These are phyloP conservation scores for Baorangia bicolor DNA, from an alignment of 768 basidiomycete species.

Conservation along the genomic window DNA sequence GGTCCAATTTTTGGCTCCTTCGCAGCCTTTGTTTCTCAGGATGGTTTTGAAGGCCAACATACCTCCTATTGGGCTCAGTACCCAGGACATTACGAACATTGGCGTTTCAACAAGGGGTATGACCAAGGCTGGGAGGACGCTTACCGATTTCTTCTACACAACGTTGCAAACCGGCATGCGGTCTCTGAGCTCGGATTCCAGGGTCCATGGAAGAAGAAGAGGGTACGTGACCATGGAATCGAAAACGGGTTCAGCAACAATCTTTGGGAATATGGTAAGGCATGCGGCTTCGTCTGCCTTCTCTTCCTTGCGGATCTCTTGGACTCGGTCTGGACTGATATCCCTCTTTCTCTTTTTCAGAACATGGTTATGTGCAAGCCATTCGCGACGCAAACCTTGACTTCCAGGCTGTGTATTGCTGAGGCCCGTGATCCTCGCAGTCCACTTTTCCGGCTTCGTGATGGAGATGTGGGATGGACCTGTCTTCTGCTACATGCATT, in stretches of 20 bases:
- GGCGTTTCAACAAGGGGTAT: slow-evolving; percentile 67
- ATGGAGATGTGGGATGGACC: not conserved
- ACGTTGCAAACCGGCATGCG: slow-evolving; percentile 15
- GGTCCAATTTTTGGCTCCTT: slow-evolving; percentile 3
- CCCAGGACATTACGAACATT: slow-evolving; percentile 61
- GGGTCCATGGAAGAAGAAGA: slow-evolving; percentile 53
- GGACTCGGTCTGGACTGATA: not conserved
- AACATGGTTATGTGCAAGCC: slow-evolving; percentile 66
- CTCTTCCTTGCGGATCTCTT: not conserved
- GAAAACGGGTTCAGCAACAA: slow-evolving; percentile 39
- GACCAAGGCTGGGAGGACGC: slow-evolving; percentile 71
- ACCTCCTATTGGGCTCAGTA: slow-evolving; percentile 45
- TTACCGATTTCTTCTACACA: slow-evolving; percentile 49
- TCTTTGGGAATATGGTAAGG: slow-evolving; percentile 68
- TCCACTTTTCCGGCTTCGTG: not conserved
- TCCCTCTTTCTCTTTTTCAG: slow-evolving; percentile 27
- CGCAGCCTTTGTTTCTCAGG: slow-evolving; percentile 16
- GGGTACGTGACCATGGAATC: slow-evolving; percentile 44
- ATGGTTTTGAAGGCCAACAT: slow-evolving; percentile 36
- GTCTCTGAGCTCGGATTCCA: slow-evolving; percentile 64
- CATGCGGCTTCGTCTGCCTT: not conserved
- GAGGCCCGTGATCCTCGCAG: not conserved
- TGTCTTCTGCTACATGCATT: not conserved
- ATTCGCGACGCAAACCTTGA: slow-evolving; percentile 41
- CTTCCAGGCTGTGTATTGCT: slow-evolving; percentile 36